Conservation (phyloP, 768 basidiomycete genomes). For the Phanerochaete sordida region DNA sequence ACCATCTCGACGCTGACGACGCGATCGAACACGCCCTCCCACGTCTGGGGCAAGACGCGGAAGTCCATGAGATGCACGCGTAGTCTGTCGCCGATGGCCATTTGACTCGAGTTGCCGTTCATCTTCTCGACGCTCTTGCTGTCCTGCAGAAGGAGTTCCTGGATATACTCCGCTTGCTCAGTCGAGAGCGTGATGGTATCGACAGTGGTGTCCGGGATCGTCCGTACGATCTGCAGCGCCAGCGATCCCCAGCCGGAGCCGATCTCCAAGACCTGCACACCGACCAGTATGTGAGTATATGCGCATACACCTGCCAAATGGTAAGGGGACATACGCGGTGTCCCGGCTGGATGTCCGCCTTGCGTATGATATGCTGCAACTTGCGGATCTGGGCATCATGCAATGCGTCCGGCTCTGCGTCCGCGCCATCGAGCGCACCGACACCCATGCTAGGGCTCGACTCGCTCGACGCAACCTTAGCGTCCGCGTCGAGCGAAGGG, state of each 20-base stretch:
- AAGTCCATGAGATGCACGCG: conserved; percentile 77
- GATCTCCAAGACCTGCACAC: conserved; percentile 55
- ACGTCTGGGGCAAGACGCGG: conserved; percentile 56
- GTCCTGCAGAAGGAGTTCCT: neutral
- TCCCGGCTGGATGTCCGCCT: conserved; percentile 56
- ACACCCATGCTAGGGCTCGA: neutral
- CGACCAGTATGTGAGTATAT: neutral
- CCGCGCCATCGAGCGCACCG: neutral
- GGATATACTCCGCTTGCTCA: conserved; percentile 45
- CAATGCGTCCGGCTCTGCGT: conserved; percentile 14
- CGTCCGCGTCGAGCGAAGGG: conserved; percentile 57
- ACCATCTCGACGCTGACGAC: conserved; percentile 79
- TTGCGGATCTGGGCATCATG: conserved; percentile 43
- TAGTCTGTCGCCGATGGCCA: conserved; percentile 29
- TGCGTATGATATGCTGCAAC: conserved; percentile 57
- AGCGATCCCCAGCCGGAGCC: conserved; percentile 80
- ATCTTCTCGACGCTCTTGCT: neutral
- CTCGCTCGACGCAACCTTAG: conserved; percentile 21
- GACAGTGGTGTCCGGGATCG: conserved; percentile 52
- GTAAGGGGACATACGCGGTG: conserved; percentile 24
- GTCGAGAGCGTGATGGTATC: conserved; percentile 72
- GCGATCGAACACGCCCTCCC: conserved; percentile 64
- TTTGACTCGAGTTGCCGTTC: neutral
- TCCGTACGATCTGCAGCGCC: conserved; percentile 57
- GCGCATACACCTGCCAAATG: neutral